These are phyloP conservation scores for Penicillium fuscoglaucum DNA, from an alignment of 2,329 filamentous ascomycete genomes.

Conservation along the genomic window DNA sequence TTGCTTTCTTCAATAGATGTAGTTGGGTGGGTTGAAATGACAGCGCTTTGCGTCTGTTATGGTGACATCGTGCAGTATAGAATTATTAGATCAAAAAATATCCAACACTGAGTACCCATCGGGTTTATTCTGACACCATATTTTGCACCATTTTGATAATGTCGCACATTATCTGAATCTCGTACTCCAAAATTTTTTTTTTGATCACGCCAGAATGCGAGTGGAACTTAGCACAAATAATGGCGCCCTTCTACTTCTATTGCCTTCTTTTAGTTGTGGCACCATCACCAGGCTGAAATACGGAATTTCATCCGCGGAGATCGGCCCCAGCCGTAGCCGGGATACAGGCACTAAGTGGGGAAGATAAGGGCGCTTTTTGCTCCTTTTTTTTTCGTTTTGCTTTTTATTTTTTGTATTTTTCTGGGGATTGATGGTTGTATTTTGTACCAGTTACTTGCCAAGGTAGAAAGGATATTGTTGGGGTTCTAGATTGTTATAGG, in stretches of 20 bases:
- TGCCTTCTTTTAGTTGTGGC: not conserved
- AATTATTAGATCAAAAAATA: not conserved
- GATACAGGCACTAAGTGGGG: conserved; percentile 9
- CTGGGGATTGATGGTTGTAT: not conserved
- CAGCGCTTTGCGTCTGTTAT: not conserved
- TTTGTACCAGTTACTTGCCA: not conserved
- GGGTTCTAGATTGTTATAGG: conserved; percentile 2
- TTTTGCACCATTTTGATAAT: not conserved
- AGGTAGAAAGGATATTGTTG: not conserved
- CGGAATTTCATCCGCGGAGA: conserved; percentile 23
- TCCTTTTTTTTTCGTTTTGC: not conserved
- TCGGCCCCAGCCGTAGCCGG: conserved; percentile 20
- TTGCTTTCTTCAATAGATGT: not conserved
- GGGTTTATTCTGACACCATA: not conserved
- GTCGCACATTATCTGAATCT: not conserved
- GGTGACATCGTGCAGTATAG: not conserved
- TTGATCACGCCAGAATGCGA: not conserved
- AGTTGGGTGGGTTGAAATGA: not conserved
- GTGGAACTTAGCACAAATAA: not conserved
- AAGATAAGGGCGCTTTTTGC: not conserved
- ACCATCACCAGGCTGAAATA: not conserved
- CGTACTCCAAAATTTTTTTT: no score
- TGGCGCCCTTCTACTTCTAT: not conserved
- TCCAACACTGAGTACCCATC: not conserved
- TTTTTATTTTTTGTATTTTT: not conserved